Conservation (phyloP, 495 filamentous ascomycete genomes). For the Emericellopsis terricola region DNA sequence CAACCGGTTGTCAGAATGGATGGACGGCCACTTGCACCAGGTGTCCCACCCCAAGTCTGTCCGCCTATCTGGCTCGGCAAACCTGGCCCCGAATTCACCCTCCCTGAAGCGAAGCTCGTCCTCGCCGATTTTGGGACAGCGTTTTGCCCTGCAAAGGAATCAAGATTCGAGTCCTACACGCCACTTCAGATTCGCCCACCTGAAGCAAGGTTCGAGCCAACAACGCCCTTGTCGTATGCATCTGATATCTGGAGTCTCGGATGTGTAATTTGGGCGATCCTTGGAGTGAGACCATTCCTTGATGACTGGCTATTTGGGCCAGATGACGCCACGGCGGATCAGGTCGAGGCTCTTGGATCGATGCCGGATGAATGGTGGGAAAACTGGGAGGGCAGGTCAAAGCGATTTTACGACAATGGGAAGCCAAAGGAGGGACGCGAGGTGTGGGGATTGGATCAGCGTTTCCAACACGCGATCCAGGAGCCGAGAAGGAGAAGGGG, state of each 20-base stretch:
- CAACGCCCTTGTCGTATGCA: neutral
- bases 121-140: slow-evolving; percentile 22
- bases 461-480: neutral
- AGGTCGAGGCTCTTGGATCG: neutral
- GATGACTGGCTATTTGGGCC: neutral
- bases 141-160: slow-evolving; percentile 12
- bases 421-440: neutral
- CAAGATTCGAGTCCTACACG: slow-evolving; percentile 12
- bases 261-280: neutral
- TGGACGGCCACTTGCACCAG: slow-evolving; percentile 5
- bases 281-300: neutral
- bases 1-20: slow-evolving; percentile 9
- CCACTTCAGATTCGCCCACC: slow-evolving; percentile 5
- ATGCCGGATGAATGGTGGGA: neutral
- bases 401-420: neutral
- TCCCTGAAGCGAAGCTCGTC: slow-evolving; percentile 12
- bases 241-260: neutral
- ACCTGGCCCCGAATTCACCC: slow-evolving; percentile 6
- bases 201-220: neutral
- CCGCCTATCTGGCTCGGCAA: slow-evolving; percentile 9
- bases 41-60: slow-evolving; percentile 8
- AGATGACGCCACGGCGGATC: neutral
- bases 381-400: neutral
- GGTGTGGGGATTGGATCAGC: neutral
- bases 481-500: neutral